A percentile compares a stretch with the other conserved stretches of the same genome.
Evolutionary conservation across 306 rosid species (phyloP).

Genomic region (Sphenostylis stenocarpa): DNA sequence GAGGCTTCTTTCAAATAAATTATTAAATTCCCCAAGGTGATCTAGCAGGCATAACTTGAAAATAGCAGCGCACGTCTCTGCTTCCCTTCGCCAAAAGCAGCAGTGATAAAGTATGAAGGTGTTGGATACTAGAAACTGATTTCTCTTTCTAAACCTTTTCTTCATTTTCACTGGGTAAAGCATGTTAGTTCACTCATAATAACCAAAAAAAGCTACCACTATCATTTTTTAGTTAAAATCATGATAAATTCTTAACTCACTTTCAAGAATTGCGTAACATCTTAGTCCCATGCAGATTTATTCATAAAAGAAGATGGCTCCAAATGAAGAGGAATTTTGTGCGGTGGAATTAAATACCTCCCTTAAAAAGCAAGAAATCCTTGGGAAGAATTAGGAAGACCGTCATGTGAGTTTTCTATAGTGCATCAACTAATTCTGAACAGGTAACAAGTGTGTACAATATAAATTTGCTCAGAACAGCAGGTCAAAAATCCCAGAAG

Average conservation of each 20-base stretch:
- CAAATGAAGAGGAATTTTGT: background rate
- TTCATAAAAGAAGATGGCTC: background rate
- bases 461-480: slow-evolving; percentile 17
- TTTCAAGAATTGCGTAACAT: background rate
- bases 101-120: background rate
- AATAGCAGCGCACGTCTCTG: background rate
- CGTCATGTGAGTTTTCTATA: background rate
- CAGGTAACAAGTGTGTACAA: background rate
- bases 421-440: slow-evolving; percentile 18
- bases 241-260: background rate
- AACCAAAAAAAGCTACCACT: background rate
- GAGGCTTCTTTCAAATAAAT: background rate
- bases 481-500: slow-evolving; percentile 21
- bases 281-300: background rate
- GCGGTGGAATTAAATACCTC: background rate
- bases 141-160: background rate
- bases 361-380: background rate
- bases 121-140: background rate
- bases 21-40: background rate
- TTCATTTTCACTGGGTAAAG: background rate
- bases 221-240: background rate
- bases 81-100: background rate
- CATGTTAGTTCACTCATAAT: background rate
- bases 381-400: background rate
- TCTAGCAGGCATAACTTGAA: background rate